These are phyloP conservation scores for Cryptosporidium andersoni DNA, from an alignment of 169 alveolate genomes.

Conservation along the genomic window DNA sequence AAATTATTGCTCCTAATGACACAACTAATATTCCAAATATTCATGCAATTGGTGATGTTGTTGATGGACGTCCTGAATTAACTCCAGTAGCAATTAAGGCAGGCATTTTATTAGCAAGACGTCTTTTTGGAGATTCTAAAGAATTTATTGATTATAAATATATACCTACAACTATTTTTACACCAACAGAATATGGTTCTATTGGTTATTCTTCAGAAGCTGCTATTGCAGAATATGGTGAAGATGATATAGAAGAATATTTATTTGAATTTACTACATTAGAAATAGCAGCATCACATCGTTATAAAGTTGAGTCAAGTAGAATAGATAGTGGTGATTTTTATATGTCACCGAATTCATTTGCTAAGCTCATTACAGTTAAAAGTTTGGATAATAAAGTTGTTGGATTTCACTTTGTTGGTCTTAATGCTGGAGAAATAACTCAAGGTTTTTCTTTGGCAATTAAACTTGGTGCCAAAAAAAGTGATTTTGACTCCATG, in stretches of 20 bases:
- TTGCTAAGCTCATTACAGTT: slow-evolving; percentile 90
- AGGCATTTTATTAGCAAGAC: slow-evolving; percentile 93
- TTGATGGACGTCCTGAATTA: slow-evolving; percentile 91
- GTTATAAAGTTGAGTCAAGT: slow-evolving; percentile 75
- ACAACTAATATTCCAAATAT: slow-evolving; percentile 87
- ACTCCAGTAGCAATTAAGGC: slow-evolving; percentile 98
- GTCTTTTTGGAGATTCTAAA: slow-evolving; percentile 87
- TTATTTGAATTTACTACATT: slow-evolving; percentile 90
- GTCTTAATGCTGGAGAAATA: slow-evolving; percentile 98
- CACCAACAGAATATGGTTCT: slow-evolving; percentile 97
- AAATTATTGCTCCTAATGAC: slow-evolving; percentile 87
- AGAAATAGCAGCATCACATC: slow-evolving; percentile 84
- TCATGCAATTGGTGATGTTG: slow-evolving; percentile 95
- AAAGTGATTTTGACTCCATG: slow-evolving; percentile 86
- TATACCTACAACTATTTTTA: slow-evolving; percentile 96
- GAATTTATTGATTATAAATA: slow-evolving; percentile 85
- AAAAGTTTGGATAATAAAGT: slow-evolving; percentile 88
- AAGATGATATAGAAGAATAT: slow-evolving; percentile 83
- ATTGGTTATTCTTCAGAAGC: slow-evolving; percentile 95
- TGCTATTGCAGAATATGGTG: slow-evolving; percentile 84
- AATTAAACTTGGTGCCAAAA: slow-evolving; percentile 91
- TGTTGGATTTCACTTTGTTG: slow-evolving; percentile 96
- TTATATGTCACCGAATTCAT: slow-evolving; percentile 85
- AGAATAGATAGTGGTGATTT: slow-evolving; percentile 80
- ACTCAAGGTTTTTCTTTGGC: slow-evolving; percentile 96